Evolutionary conservation across 805 yeast genomes (phyloP), one percentile per base, ranked within the genome.

Genomic region (Suhomyces emberorum): DNA sequence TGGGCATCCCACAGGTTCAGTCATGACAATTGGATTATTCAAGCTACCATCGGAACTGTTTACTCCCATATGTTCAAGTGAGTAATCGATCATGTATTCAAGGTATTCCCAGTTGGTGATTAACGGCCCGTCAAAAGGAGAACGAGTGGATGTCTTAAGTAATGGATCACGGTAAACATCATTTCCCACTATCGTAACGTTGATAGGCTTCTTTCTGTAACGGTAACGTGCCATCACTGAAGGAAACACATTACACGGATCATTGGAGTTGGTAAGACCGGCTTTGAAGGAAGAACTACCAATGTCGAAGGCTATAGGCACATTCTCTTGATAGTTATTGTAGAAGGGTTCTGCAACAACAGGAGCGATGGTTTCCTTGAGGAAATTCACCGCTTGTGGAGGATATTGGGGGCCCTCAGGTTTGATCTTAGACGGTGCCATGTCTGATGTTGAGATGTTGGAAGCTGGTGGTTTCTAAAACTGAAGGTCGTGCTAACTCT

Each of bases 21-120:
- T 81, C 66, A 95, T 61, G 10, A 89, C 72, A 0, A 93, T 55
- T 1, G 98, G 98, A 48, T 85, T 88, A 30, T 81, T 76, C 3
- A 89, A 77, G 2, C 68, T 55, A 1, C 77, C 76, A 42, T 55
- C 59, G 26, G 49, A 35, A 34, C 66, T 52, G 1, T 59, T 41
- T 2, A 88, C 93, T 3, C 91, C 83, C 32, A 91, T 52, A 56
- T 87, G 95, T 42, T 78, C 74, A 54, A 93, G 83, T 0, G 88
- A 69, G 54, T 88, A 93, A 59, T 91, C 98, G 33, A 93, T 55
- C 35, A 91, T 75, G 39, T 72, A 75, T 55, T 93, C 98, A 2
- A 83, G 74, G 39, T 81, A 76, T 39, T 93, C 98, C 98, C 98
- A 95, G 57, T 89, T 95, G 17, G 95, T 81, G 23, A 93, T 69